Conservation (phyloP, 2,329 filamentous ascomycete species). For the Tolypocladium amazonense region DNA sequence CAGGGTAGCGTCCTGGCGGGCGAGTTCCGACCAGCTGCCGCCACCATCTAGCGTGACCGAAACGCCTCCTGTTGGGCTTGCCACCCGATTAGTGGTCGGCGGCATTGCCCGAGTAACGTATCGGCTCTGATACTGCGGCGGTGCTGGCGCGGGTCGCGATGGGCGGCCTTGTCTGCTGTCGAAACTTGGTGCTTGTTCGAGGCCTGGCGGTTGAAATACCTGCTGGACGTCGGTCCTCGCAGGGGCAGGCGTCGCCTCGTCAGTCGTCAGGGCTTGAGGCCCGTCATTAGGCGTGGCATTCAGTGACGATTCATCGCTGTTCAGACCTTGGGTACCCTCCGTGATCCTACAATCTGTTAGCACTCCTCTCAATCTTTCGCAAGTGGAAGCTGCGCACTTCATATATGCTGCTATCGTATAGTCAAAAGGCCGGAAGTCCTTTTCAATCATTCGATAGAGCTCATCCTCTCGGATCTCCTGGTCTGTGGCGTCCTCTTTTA, state of each 20-base stretch:
- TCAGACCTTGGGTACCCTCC: constrained; percentile 12
- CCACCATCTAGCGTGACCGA: constrained; percentile 85
- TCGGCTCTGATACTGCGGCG: constrained; percentile 36
- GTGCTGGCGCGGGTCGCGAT: constrained; percentile 20
- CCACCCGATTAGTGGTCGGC: constrained; percentile 56
- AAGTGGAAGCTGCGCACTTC: constrained; percentile 39
- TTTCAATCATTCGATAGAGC: constrained; percentile 87
- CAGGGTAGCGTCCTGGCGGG: constrained; percentile 70
- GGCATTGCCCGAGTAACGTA: constrained; percentile 36
- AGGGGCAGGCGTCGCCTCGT: constrained; percentile 35
- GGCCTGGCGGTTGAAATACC: constrained; percentile 4
- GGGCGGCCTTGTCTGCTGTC: constrained; percentile 14
- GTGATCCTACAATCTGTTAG: constrained; percentile 24
- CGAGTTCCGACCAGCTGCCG: constrained; percentile 85
- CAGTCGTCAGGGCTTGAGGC: constrained; percentile 40
- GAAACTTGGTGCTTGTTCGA: constrained; percentile 8
- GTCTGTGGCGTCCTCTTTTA: constrained; percentile 89
- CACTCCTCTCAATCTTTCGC: not conserved
- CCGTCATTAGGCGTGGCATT: constrained; percentile 2
- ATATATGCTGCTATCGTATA: constrained; percentile 77
- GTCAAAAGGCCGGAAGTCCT: constrained; percentile 88
- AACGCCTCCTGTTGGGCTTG: constrained; percentile 71
- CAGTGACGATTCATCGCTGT: constrained; percentile 6
- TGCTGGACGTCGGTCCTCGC: constrained; percentile 1
- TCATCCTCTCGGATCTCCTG: constrained; percentile 94